These are phyloP conservation scores for Blastomyces emzantsi DNA, from an alignment of 2,329 filamentous ascomycete genomes.

Conservation along the genomic window DNA sequence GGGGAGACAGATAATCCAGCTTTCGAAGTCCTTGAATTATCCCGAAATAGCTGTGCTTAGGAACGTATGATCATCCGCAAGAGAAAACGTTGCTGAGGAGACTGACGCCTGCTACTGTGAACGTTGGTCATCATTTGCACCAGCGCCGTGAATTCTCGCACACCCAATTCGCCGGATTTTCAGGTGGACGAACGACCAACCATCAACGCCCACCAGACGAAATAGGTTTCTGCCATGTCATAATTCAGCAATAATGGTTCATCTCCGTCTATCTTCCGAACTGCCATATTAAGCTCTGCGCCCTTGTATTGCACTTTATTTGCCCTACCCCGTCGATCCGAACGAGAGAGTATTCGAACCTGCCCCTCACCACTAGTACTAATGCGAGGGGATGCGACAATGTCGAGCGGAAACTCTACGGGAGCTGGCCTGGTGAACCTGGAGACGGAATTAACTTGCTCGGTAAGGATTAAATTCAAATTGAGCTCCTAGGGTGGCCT, in stretches of 20 bases:
- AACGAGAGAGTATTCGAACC: not conserved
- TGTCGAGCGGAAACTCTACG: conserved; percentile 10
- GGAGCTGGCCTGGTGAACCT: conserved; percentile 52
- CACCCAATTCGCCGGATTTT: not conserved
- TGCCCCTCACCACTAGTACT: conserved; percentile 8
- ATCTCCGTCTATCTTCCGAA: not conserved
- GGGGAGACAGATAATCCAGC: not conserved
- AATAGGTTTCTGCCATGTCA: conserved; percentile 3
- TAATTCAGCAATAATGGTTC: not conserved
- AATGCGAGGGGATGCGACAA: conserved; percentile 6
- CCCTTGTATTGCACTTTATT: not conserved
- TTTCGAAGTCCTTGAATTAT: not conserved
- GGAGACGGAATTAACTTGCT: conserved; percentile 91
- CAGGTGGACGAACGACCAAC: not conserved
- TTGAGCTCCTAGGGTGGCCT: not conserved
- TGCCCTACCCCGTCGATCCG: not conserved
- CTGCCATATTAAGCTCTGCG: not conserved
- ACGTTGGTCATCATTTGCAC: not conserved
- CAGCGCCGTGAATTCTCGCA: not conserved
- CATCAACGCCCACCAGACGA: not conserved
- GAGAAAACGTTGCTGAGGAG: not conserved
- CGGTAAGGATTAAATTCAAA: conserved; percentile 51
- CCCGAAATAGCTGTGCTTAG: not conserved
- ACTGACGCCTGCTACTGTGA: too few relatives aligned
- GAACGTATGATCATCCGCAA: not conserved